Evolutionary conservation across 176 grass and related monocot genomes (phyloP), one percentile per base, ranked within the genome.

Genomic region (Canna indica): DNA sequence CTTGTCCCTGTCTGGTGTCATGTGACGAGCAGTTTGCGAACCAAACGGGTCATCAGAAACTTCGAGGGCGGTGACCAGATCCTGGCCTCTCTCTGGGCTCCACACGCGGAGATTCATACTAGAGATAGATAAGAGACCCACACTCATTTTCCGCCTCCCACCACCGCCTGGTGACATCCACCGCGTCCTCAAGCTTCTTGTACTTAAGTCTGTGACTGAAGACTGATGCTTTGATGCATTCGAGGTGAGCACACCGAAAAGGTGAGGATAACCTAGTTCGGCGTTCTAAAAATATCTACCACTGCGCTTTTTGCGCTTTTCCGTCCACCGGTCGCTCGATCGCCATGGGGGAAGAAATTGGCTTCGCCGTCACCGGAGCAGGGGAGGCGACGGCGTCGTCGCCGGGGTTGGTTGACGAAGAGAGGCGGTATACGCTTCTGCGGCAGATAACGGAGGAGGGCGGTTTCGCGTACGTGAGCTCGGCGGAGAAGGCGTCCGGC

Each of bases 391-490:
- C 64, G 38, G 65, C 63, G 41, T 44, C 41, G 41, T 5, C 7
- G 41, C 9, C 41, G 77, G 31, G 17, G 33, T 30, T 59, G n/a
- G 69, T 76, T 20, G 79, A 58, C 33, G 84, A 71, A 59, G 81
- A 87, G 64, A 84, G 63, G 74, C 47, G 88, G 32, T 77, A 58
- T 69, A 68, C 82, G 77, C 79, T 97, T 35, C 82, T 92, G 28
- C 78, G 86, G 64, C 29, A 76, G 75, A 97, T 97, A 58, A 90
- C 82, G 68, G 93, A 90, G 88, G 93, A 92, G 77, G 93, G 93
- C 1, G 88, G 88, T 0, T 97, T 97, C 78, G 93, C 93, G 52
- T 97, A 88, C 83, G 93, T 87, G 56, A 81, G 88, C 14, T 97
- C 86, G 0, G 88, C 71, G 48, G 86, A 97, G 83, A 90, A 90